Conservation (phyloP, 2,329 filamentous ascomycete genomes). For the Stenocarpella maydis region DNA sequence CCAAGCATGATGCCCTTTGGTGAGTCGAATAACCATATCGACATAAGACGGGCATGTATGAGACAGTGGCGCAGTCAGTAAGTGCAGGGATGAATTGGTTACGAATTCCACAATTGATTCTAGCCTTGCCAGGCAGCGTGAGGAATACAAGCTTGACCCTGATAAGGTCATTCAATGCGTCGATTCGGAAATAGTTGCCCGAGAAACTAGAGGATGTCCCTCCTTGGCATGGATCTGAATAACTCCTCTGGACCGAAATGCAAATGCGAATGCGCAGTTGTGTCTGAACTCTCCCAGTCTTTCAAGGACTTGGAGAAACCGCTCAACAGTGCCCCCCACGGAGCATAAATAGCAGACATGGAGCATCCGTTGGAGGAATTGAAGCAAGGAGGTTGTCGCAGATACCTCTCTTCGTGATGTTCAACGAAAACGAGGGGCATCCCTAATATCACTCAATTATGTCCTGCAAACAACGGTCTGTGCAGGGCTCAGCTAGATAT, state of each 20-base stretch:
- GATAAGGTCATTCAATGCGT: slow-evolving; percentile 2
- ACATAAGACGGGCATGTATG: neutral
- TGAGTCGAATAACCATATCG: neutral
- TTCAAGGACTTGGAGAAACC: neutral
- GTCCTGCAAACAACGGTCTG: too few species aligned
- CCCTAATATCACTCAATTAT: too few species aligned
- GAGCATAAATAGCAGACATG: neutral
- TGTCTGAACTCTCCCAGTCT: neutral
- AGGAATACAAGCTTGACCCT: neutral
- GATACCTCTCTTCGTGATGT: too few species aligned
- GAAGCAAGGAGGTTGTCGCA: too few species aligned
- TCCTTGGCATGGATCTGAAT: neutral
- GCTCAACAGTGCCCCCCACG: too few species aligned
- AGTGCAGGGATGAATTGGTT: too few species aligned
- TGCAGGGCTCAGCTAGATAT: too few species aligned
- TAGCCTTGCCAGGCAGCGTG: neutral
- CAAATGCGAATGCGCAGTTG: neutral
- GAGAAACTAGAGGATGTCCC: neutral
- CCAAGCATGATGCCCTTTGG: neutral
- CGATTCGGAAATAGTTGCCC: too few species aligned
- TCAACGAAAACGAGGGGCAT: too few species aligned
- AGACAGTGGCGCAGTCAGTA: neutral
- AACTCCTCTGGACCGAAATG: too few species aligned
- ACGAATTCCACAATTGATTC: slow-evolving; percentile 5
- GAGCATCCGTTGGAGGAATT: too few species aligned